phyloP scores from a whole-genome alignment of 1,284 basidiomycete species.

The Ceratobasidium sp. region DNA sequence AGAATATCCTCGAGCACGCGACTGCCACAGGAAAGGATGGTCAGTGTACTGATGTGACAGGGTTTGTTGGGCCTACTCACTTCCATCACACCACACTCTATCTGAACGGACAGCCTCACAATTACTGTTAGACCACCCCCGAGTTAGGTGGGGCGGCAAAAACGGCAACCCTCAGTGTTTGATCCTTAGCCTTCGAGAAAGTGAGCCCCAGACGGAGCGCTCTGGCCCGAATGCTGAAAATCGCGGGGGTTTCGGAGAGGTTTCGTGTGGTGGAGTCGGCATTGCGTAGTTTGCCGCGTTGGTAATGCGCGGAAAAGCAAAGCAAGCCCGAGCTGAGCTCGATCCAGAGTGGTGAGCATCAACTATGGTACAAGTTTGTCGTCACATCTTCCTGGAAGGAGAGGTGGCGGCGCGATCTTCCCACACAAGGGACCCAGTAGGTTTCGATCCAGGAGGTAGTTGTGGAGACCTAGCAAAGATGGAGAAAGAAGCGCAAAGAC shows the following conservation, averaged over 20 bases:
- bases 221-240: not conserved
- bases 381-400: constrained; percentile 8
- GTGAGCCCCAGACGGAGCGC: not conserved
- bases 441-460: constrained; percentile 2
- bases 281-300: not conserved
- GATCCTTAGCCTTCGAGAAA: too few species aligned
- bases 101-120: not conserved
- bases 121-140: too few species aligned
- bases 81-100: not conserved
- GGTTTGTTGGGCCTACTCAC: not conserved
- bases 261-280: not conserved
- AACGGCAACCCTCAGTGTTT: too few species aligned
- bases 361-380: not conserved
- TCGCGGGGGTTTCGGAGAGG: not conserved
- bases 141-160: too few species aligned
- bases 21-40: constrained; percentile 16
- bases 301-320: constrained; percentile 3
- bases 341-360: too few species aligned
- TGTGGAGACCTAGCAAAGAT: not conserved
- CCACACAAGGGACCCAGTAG: constrained; percentile 17
- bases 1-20: constrained; percentile 11
- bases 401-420: constrained; percentile 3
- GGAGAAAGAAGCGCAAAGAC: not conserved
- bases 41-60: constrained; percentile 1
- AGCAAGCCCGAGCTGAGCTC: constrained; percentile 5